These are phyloP conservation scores for Pythium diclinum DNA, from an alignment of 352 stramenopile species.

Conservation along the genomic window DNA sequence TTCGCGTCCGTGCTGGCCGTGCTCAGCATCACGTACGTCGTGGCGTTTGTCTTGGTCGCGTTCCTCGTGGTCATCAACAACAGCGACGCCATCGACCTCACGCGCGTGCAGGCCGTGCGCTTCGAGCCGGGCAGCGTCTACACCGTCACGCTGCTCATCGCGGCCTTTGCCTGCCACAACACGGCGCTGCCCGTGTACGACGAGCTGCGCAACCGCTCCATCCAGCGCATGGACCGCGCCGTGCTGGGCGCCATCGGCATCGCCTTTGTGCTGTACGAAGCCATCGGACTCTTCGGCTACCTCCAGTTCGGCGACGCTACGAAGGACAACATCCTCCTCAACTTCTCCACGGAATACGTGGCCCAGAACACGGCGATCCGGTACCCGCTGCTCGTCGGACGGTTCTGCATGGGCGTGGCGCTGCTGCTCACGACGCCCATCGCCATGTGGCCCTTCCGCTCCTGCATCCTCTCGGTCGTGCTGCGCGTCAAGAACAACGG, in stretches of 20 bases:
- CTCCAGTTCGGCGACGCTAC: conserved; percentile 62
- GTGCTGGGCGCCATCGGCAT: conserved; percentile 57
- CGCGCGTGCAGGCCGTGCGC: conserved; percentile 41
- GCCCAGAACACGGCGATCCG: conserved; percentile 36
- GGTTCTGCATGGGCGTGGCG: conserved; percentile 61
- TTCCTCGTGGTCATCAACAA: conserved; percentile 37
- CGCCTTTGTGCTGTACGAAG: conserved; percentile 68
- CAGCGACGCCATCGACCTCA: conserved; percentile 25
- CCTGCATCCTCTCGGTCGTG: conserved; percentile 64
- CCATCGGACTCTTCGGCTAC: conserved; percentile 68
- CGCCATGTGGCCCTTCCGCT: conserved; percentile 78
- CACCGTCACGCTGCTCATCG: conserved; percentile 73
- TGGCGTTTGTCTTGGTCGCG: conserved; percentile 54
- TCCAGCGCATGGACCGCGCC: conserved; percentile 62
- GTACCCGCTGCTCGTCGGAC: conserved; percentile 51
- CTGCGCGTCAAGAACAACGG: conserved; percentile 64
- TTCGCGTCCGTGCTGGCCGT: conserved; percentile 60
- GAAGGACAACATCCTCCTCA: conserved; percentile 75
- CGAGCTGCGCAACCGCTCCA: conserved; percentile 50
- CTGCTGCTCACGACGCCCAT: conserved; percentile 65
- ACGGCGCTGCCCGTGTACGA: conserved; percentile 76
- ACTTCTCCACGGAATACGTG: conserved; percentile 69
- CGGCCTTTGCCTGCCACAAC: conserved; percentile 74
- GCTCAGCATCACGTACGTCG: conserved; percentile 67
- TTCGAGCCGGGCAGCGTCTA: conserved; percentile 64